Base-by-base conservation (phyloP, 2,329 filamentous ascomycete species). In the Fusarium sacchari region DNA sequence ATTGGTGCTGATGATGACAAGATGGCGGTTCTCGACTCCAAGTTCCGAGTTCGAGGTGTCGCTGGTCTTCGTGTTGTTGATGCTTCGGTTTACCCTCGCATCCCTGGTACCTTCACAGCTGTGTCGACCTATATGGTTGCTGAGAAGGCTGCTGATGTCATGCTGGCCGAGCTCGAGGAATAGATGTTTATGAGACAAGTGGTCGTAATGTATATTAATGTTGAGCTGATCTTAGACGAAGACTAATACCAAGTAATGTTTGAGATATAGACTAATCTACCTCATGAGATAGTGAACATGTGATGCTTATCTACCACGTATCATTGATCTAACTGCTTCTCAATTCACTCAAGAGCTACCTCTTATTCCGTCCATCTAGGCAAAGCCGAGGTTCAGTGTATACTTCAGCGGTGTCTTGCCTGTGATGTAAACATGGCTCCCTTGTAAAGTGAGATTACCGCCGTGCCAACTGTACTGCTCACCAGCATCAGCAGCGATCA, bases 41-140 rank as follows among this genome's bases (percentile, higher is more conserved):
- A 85, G 77, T 85, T 86, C 58, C 82, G 86, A 52, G 86, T 88
- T 7, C 69, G 79, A 79, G 87, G 77, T n/a, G 84, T 84, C 6
- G 70, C 80, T 37, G 85, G 85, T 56, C 82, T 86, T 28, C 80
- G 84, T 64, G 84, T 86, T 8, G 84, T 86, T 11, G 84, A 86
- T 67, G 84, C 83, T 4, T 85, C 83, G 1, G 81, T 86, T 40
- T 86, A 85, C 73, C 84, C 84, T 7, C 80, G 74, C 9, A 76
- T 76, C n/a, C 80, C 80, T 0, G 80, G 80, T 26, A 81, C 79
- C 3, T 79, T 81, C 37, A 81, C 80, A 1, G 79, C 79, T 15
- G 72, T 81, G 8, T 80, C 78, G 3, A 81, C 79, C 0, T 82
- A 74, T 30, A 79, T 82, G 76, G 77, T 79, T 6, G 79, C 76